Base-by-base conservation (phyloP, 768 basidiomycete species). In the Rhodosporidiobolus sp. region DNA sequence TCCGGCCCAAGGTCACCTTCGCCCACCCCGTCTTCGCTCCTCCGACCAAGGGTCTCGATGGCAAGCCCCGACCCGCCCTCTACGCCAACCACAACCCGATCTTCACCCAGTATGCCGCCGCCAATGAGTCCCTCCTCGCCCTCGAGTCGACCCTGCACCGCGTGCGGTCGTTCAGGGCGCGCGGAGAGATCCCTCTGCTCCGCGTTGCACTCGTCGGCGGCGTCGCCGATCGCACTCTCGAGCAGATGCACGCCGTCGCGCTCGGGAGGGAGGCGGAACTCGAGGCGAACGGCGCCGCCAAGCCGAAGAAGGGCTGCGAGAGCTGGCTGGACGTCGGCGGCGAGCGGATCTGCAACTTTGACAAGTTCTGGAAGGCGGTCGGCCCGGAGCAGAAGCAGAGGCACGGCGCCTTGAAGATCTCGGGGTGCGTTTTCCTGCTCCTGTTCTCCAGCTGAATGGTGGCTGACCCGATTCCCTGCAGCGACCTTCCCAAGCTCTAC, bases 341-440 rank as follows among this genome's bases (percentile, higher is more conserved):
- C 26, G 5, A n/a, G 14, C 16, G 78, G 81, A 9, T 89, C 88
- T 76, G 87, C 85, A 2, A 88, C 16, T 26, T 49, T 43, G 69
- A 67, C 12, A 54, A 67, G 16, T 52, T 79, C 59, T 74, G 75
- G 67, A 32, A 63, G 89, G 16, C 91, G 88, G 90, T 88, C 90
- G 19, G 90, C 89, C 70, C 91, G 90, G 90, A 89, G 4, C 68
- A 69, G 53, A 74, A 30, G 1, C 49, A 49, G 43, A 20, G 22
- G 19, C n/a, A 20, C 7, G 55, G 28, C 4, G 30, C 45, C 3
- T 1, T 72, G 28, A 12, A 14, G 10, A 4, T 72, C 22, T 17
- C 17, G 6, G 63, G 67, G 72, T 73, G 49, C 28, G 72, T 24
- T 24, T 28, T 28, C 9, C 26, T 24, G 16, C 26, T 17, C 1